Evolutionary conservation across 2,329 filamentous ascomycete genomes (phyloP), one percentile per base, ranked within the genome.

Genomic region (Nemania diffusa): DNA sequence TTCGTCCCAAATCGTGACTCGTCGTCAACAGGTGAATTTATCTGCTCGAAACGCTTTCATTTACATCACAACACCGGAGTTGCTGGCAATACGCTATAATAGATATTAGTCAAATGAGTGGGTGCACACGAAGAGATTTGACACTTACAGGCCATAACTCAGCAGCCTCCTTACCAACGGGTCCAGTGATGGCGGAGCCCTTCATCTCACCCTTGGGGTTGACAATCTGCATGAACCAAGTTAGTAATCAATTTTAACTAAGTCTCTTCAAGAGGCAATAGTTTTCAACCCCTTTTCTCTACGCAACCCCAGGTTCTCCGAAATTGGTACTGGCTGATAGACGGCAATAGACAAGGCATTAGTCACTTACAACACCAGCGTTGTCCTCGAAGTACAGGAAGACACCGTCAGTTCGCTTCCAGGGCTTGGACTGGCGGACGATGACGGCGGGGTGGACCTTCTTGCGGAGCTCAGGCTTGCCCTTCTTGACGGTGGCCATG

Each of bases 151-250:
- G 96, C 96, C 96, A 99, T 80, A 99, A 90, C 88, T 99, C 96
- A 84, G 96, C 96, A 83, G 96, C 96, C 88, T 99, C 96, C 92
- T 99, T 99, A 84, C 95, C 96, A 81, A 99, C 95, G 79, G 96
- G 96, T 78, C 96, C 96, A 78, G 96, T 99, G 84, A 99, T 99
- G 84, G 96, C 96, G 75, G 94, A 97, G 82, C 96, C 96, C 92
- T 99, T 99, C 96, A 99, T 99, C 88, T 99, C 96, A 87, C 96
- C 96, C 92, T 99, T 99, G 85, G 95, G 94, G 90, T 99, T 99
- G 89, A 99, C 96, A 81, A 99, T 99, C 92, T 96, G 80, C 11
- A 26, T 13, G 53, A 44, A 20, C 0, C 1, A 17, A 24, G 77
- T 86, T 75, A 85, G 83, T 51, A 4, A 29, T 2, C 42, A 20